These are phyloP conservation scores for Microstegium vimineum DNA, from an alignment of 176 grass and related monocot genomes.

Conservation along the genomic window DNA sequence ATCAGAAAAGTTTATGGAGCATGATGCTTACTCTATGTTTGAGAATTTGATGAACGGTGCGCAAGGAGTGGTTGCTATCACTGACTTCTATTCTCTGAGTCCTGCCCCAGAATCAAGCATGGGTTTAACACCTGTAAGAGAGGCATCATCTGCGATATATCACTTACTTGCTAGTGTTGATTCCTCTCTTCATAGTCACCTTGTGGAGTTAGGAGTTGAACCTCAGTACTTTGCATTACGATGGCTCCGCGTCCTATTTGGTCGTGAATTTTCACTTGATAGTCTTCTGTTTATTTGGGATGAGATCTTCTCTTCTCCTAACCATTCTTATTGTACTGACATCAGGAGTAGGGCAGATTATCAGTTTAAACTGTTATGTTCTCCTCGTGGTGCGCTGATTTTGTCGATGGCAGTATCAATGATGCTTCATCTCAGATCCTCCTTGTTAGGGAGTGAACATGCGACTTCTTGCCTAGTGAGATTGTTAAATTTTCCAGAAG, in stretches of 20 bases:
- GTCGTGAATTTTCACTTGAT: conserved; percentile 88
- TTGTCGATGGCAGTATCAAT: conserved; percentile 83
- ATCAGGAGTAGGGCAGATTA: conserved; percentile 41
- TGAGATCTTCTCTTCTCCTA: conserved; percentile 82
- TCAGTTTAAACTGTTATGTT: conserved; percentile 71
- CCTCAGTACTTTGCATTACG: conserved; percentile 89
- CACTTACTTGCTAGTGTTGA: conserved; percentile 74
- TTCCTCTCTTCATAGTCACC: conserved; percentile 80
- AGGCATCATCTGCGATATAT: conserved; percentile 80
- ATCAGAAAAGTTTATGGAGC: conserved; percentile 98
- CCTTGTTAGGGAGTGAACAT: conserved; percentile 87
- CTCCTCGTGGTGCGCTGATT: conserved; percentile 85
- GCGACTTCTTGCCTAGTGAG: conserved; percentile 82
- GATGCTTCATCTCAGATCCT: conserved; percentile 89
- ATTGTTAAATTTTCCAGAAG: conserved; percentile 79
- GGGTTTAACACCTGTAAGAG: conserved; percentile 80
- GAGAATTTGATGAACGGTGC: conserved; percentile 84
- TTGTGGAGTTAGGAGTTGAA: conserved; percentile 86
- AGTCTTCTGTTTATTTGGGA: conserved; percentile 92
- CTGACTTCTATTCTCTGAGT: conserved; percentile 82
- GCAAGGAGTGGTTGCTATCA: conserved; percentile 67
- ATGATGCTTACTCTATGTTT: conserved; percentile 95
- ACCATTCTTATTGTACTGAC: conserved; percentile 40
- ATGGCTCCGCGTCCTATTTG: conserved; percentile 94
- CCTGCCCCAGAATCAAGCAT: conserved; percentile 51